Percentiles rank a stretch among this genome's conserved stretches.
Conservation (phyloP, 2,329 filamentous ascomycete species). For the Colletotrichum sp. region DNA sequence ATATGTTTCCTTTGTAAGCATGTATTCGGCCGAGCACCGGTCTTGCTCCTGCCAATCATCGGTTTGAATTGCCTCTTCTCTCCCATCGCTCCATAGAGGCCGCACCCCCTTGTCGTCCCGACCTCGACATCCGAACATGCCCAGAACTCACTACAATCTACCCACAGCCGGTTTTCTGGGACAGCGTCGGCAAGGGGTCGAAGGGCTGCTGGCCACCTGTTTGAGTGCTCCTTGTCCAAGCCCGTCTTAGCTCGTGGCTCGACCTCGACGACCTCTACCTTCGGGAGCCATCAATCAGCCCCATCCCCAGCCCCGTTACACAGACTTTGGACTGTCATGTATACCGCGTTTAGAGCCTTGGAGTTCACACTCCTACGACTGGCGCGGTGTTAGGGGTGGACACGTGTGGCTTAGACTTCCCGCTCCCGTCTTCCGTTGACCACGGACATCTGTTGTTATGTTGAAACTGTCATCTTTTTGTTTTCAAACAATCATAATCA, state of each 20-base stretch:
- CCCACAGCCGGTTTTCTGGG: background rate
- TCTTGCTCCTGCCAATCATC: constrained; percentile 1
- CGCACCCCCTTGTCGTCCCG: background rate
- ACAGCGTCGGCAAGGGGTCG: background rate
- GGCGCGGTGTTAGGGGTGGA: background rate
- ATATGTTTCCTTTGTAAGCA: constrained; percentile 19
- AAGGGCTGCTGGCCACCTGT: background rate
- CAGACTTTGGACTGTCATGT: background rate
- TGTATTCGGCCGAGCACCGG: background rate
- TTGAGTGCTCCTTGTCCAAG: background rate
- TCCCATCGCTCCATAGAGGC: background rate
- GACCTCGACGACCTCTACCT: background rate
- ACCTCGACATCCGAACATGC: background rate
- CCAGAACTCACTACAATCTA: background rate
- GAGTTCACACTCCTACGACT: background rate
- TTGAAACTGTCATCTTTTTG: background rate
- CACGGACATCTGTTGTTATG: background rate
- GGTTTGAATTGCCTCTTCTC: background rate
- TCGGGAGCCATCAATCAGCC: constrained; percentile 10
- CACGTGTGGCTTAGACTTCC: background rate
- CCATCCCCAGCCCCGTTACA: constrained; percentile 8
- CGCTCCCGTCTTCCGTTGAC: background rate
- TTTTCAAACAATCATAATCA: background rate
- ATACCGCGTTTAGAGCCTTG: background rate
- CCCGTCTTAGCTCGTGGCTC: background rate